A percentile compares a stretch with the other conserved stretches of the same genome.
Evolutionary conservation across 2,329 filamentous ascomycete genomes (phyloP).

Genomic region (Tolypocladium album): DNA sequence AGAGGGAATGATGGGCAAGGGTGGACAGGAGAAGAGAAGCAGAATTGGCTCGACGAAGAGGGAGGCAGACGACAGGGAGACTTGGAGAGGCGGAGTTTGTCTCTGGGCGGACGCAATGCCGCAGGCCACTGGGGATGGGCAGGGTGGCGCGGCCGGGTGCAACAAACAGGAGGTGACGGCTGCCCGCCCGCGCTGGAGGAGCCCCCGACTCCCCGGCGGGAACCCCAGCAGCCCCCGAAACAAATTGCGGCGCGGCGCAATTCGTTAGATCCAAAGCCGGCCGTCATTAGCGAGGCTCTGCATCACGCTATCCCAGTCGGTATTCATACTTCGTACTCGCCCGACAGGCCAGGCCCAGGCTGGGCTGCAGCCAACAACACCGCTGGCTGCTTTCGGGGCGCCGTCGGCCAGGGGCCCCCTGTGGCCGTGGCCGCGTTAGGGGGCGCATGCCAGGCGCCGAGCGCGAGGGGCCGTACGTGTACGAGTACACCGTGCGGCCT

Average conservation of each 20-base stretch:
- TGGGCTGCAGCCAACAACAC: neutral
- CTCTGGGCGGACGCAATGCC: neutral
- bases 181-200: no score
- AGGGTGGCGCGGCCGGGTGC: no score
- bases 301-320: neutral
- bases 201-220: neutral
- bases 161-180: no score
- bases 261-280: neutral
- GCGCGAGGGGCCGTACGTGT: neutral
- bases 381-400: neutral
- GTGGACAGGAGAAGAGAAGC: neutral
- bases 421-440: neutral
- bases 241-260: neutral
- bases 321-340: neutral
- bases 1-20: neutral
- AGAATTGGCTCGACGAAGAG: neutral
- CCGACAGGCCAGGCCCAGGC: neutral
- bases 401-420: neutral
- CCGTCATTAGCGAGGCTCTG: neutral
- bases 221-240: neutral
- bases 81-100: neutral
- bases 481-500: neutral
- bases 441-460: neutral
- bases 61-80: neutral
- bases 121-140: neutral